A percentile compares a stretch with the other conserved stretches of the same genome.
Evolutionary conservation across 2,329 filamentous ascomycete genomes (phyloP).

Genomic region (Simplicillium aogashimaense): DNA sequence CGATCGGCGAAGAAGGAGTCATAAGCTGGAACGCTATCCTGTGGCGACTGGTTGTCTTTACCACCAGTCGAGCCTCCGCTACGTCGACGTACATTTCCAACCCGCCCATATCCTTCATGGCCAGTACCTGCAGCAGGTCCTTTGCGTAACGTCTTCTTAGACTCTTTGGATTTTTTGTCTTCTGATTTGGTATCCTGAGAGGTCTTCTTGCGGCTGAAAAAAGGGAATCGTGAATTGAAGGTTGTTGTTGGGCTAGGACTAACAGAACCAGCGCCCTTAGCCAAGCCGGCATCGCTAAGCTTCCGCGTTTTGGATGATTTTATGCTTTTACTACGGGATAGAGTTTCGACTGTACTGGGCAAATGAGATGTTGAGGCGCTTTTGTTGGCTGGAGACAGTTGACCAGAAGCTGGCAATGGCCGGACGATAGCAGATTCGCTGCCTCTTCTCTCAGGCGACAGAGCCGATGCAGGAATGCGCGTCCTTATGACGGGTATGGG

Average conservation of each 20-base stretch:
- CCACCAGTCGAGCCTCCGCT: slow-evolving; percentile 47
- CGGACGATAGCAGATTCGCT: slow-evolving; percentile 23
- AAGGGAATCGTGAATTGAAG: slow-evolving; percentile 48
- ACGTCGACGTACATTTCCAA: slow-evolving; percentile 51
- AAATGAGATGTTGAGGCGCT: slow-evolving; percentile 22
- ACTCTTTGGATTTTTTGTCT: slow-evolving; percentile 13
- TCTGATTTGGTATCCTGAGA: slow-evolving; percentile 30
- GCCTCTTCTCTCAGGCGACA: slow-evolving; percentile 33
- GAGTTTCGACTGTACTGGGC: slow-evolving; percentile 11
- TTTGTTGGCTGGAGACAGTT: slow-evolving; percentile 16
- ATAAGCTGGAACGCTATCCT: slow-evolving; percentile 37
- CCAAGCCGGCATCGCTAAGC: not conserved
- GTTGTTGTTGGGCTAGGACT: not conserved
- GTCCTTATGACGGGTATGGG: slow-evolving; percentile 50
- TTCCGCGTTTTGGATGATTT: slow-evolving; percentile 2
- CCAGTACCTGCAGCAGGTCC: slow-evolving; percentile 88
- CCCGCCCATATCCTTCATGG: slow-evolving; percentile 72
- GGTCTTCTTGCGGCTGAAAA: slow-evolving; percentile 67
- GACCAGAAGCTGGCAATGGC: slow-evolving; percentile 15
- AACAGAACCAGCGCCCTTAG: not conserved
- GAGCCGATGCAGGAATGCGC: slow-evolving; percentile 43
- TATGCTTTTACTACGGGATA: slow-evolving; percentile 7
- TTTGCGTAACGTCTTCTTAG: slow-evolving; percentile 45
- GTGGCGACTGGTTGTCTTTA: slow-evolving; percentile 37
- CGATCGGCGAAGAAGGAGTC: slow-evolving; percentile 52